Conservation (phyloP, 176 grass and related monocot genomes). For the Triticum dicoccoides region DNA sequence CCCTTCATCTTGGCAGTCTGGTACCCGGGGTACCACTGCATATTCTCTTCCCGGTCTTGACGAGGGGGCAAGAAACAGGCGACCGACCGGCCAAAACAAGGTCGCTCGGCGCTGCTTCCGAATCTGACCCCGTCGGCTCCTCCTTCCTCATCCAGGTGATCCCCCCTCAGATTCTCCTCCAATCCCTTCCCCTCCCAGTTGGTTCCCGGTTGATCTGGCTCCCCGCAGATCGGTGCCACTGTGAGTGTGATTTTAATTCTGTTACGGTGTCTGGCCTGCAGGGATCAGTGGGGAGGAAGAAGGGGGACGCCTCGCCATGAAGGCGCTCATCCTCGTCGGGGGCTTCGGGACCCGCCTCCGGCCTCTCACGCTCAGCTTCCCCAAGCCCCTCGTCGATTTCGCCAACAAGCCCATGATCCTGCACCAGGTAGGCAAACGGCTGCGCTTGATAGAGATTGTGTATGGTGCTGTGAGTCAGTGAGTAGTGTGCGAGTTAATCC, state of each 20-base stretch:
- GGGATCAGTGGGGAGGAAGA: slow-evolving; percentile 3
- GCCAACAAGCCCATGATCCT: slow-evolving; percentile 96
- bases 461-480: not conserved
- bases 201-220: not conserved
- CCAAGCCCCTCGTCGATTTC: slow-evolving; percentile 95
- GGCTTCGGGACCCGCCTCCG: slow-evolving; percentile 91
- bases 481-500: not conserved
- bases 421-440: slow-evolving; percentile 67
- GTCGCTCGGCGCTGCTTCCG: not conserved
- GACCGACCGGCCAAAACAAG: not conserved
- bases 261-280: not conserved
- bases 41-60: not conserved
- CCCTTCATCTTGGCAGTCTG: no score
- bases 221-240: not conserved
- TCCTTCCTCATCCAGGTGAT: not conserved
- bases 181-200: not conserved
- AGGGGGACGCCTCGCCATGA: slow-evolving; percentile 44
- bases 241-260: not conserved
- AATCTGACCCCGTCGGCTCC: not conserved
- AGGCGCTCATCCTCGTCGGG: slow-evolving; percentile 91
- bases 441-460: not conserved
- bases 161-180: not conserved
- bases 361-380: slow-evolving; percentile 86
- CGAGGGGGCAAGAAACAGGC: not conserved
- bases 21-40: not conserved